Evolutionary conservation across 1,284 basidiomycete genomes (phyloP).

Genomic region (Gymnopus androsaceus): DNA sequence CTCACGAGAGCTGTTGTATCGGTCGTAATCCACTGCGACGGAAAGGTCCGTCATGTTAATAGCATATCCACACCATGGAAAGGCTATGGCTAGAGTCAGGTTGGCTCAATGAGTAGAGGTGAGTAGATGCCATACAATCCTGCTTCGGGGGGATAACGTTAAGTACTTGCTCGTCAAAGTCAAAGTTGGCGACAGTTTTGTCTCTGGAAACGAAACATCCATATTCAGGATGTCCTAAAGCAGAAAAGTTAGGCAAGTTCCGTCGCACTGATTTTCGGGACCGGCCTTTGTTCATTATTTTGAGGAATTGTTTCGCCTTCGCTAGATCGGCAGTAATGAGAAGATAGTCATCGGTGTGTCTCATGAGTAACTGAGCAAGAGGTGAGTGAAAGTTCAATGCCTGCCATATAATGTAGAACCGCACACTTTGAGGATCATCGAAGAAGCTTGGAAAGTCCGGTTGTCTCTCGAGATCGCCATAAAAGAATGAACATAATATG

Average conservation of each 20-base stretch:
- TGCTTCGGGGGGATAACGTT: slow-evolving; percentile 54
- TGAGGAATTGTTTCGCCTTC: slow-evolving; percentile 74
- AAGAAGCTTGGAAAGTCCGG: slow-evolving; percentile 55
- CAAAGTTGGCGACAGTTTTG: slow-evolving; percentile 90
- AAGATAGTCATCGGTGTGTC: slow-evolving; percentile 94
- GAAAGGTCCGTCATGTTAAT: slow-evolving; percentile 79
- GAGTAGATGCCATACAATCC: slow-evolving; percentile 38
- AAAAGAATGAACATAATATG: slow-evolving; percentile 91
- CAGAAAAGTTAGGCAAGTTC: not conserved
- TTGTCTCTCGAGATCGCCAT: slow-evolving; percentile 82
- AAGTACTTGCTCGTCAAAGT: slow-evolving; percentile 56
- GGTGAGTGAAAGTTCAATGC: not conserved
- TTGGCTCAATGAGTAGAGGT: not conserved
- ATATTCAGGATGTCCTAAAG: slow-evolving; percentile 83
- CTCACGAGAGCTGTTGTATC: slow-evolving; percentile 63
- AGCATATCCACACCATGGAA: slow-evolving; percentile 88
- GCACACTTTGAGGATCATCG: slow-evolving; percentile 61
- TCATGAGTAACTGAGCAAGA: slow-evolving; percentile 66
- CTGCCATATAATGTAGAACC: slow-evolving; percentile 24
- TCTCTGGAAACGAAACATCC: slow-evolving; percentile 88
- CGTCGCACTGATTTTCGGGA: not conserved
- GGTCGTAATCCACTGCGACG: slow-evolving; percentile 72
- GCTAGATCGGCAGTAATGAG: slow-evolving; percentile 74
- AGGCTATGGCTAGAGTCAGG: slow-evolving; percentile 48
- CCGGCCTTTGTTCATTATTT: slow-evolving; percentile 77